Evolutionary conservation across 257 asterid species (phyloP).

Genomic region (Rhazya stricta): DNA sequence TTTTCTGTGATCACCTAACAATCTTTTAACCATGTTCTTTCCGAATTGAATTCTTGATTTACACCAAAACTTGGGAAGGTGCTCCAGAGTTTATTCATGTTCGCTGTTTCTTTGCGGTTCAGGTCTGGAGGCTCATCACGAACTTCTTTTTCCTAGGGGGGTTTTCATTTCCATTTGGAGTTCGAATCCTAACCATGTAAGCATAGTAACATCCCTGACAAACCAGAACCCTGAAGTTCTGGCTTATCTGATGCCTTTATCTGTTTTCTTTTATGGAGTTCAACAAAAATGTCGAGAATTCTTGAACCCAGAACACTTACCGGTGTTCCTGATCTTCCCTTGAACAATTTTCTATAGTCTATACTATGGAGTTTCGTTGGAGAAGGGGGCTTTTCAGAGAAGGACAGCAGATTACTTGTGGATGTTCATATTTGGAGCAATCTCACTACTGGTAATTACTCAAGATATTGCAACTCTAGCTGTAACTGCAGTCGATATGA

Average conservation of each 20-base stretch:
- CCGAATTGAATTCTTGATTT: neutral
- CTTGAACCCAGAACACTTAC: neutral
- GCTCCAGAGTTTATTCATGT: neutral
- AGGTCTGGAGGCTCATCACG: slow-evolving; percentile 59
- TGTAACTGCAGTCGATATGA: neutral
- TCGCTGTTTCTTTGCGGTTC: slow-evolving; percentile 1
- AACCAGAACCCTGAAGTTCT: neutral
- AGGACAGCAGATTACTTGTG: slow-evolving; percentile 49
- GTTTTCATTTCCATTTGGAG: slow-evolving; percentile 37
- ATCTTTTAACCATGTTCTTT: neutral
- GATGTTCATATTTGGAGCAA: slow-evolving; percentile 46
- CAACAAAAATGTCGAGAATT: neutral
- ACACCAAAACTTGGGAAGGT: neutral
- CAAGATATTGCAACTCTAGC: neutral
- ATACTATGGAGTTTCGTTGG: slow-evolving; percentile 41
- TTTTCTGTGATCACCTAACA: no score
- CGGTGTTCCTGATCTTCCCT: neutral
- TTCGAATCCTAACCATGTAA: slow-evolving; percentile 43
- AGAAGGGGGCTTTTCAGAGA: slow-evolving; percentile 53
- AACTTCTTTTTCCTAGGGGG: slow-evolving; percentile 45
- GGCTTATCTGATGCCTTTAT: neutral
- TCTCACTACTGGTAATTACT: slow-evolving; percentile 36
- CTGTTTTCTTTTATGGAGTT: neutral
- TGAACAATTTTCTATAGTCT: slow-evolving; percentile 24
- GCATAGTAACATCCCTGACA: neutral